phyloP scores from a whole-genome alignment of 2,329 filamentous ascomycete species.

The Rhexocercosporidium sp. region DNA sequence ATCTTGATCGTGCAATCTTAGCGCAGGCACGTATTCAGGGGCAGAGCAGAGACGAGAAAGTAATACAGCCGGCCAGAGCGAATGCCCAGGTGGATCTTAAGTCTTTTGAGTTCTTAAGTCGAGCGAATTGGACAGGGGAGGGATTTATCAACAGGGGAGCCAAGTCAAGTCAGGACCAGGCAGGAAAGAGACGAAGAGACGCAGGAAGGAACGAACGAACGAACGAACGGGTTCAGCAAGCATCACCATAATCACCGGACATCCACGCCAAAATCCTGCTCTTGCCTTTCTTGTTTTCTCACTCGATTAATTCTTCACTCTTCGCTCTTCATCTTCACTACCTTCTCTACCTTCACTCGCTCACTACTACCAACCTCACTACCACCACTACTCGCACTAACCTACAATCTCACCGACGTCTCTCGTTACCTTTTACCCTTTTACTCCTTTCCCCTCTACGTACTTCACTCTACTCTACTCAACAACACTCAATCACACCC shows the following conservation, averaged over 20 bases:
- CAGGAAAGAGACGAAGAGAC: not conserved
- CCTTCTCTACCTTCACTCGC: not conserved
- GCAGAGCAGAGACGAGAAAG: not conserved
- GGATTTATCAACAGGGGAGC: too few species aligned
- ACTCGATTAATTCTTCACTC: not conserved
- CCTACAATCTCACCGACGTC: not conserved
- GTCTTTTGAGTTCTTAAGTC: not conserved
- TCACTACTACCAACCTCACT: not conserved
- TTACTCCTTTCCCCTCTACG: not conserved
- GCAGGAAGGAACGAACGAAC: not conserved
- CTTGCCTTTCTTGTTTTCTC: not conserved
- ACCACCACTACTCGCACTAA: not conserved
- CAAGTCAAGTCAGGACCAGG: not conserved
- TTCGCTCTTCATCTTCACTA: not conserved
- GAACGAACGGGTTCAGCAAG: not conserved
- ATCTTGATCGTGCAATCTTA: slow-evolving; percentile 11
- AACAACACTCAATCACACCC: too few species aligned
- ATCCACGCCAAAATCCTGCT: not conserved
- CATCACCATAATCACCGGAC: not conserved
- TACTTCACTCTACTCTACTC: not conserved
- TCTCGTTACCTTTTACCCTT: not conserved
- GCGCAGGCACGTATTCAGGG: slow-evolving; percentile 6
- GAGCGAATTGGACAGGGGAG: too few species aligned
- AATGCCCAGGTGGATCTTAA: too few species aligned
- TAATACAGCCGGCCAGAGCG: not conserved